Evolutionary conservation across 2,329 filamentous ascomycete genomes (phyloP).

Genomic region (Zymoseptoria tritici): DNA sequence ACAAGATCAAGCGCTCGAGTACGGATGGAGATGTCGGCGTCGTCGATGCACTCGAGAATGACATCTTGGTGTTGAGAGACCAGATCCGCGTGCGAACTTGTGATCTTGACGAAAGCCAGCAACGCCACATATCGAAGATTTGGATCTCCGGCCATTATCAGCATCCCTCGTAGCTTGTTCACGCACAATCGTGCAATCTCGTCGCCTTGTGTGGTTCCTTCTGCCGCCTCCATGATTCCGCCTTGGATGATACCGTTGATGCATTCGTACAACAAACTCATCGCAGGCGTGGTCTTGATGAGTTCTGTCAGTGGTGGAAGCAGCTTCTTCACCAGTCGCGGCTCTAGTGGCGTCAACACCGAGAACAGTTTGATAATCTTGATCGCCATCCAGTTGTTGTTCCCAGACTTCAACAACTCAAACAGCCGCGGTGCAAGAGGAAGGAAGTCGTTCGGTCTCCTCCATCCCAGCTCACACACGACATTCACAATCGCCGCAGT

Average conservation of each 20-base stretch:
- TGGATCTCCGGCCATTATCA: constrained; percentile 85
- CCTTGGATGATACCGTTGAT: constrained; percentile 98
- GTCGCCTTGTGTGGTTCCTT: constrained; percentile 73
- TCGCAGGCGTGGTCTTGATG: constrained; percentile 88
- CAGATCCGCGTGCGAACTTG: constrained; percentile 75
- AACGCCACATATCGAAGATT: constrained; percentile 97
- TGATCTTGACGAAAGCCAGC: constrained; percentile 91
- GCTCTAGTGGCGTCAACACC: constrained; percentile 84
- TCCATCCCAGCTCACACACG: constrained; percentile 90
- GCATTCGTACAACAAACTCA: constrained; percentile 97
- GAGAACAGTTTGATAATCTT: constrained; percentile 99
- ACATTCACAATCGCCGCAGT: constrained; percentile 96
- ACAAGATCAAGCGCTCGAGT: constrained; percentile 87
- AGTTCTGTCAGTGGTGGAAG: constrained; percentile 85
- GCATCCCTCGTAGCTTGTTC: constrained; percentile 86
- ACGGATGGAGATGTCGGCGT: constrained; percentile 89
- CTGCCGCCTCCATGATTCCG: constrained; percentile 77
- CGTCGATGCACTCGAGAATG: constrained; percentile 92
- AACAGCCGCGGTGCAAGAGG: constrained; percentile 87
- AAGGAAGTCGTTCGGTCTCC: constrained; percentile 86
- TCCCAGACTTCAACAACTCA: constrained; percentile 80
- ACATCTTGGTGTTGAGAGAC: constrained; percentile 93
- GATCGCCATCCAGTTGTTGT: constrained; percentile 99
- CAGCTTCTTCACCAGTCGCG: constrained; percentile 82
- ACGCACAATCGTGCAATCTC: constrained; percentile 91